Percentiles rank a stretch among this genome's conserved stretches.
phyloP scores from a whole-genome alignment of 2,329 filamentous ascomycete species.

The Penicillium sp. region DNA sequence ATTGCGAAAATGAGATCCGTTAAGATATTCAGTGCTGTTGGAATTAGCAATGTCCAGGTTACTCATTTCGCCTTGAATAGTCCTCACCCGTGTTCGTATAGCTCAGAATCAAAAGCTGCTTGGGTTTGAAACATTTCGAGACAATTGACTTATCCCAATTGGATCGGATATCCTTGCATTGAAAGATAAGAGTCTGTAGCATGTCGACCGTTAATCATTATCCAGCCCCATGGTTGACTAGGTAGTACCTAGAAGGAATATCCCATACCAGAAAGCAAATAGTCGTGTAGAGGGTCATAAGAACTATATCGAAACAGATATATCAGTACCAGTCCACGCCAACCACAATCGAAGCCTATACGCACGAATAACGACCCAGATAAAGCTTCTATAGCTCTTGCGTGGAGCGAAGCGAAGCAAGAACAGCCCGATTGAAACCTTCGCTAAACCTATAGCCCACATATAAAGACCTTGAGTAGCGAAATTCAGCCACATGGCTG shows the following conservation, averaged over 20 bases:
- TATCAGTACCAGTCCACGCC: neutral
- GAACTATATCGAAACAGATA: constrained; percentile 4
- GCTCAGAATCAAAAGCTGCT: constrained; percentile 42
- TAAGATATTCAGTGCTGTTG: constrained; percentile 36
- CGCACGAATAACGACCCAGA: constrained; percentile 38
- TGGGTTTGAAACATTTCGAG: constrained; percentile 43
- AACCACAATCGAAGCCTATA: constrained; percentile 26
- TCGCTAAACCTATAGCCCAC: constrained; percentile 42
- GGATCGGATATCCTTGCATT: constrained; percentile 47
- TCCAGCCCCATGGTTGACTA: too few species aligned
- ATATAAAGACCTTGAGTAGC: constrained; percentile 47
- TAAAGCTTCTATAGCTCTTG: constrained; percentile 36
- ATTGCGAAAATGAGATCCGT: constrained; percentile 44
- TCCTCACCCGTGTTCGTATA: constrained; percentile 40
- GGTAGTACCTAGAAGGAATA: too few species aligned
- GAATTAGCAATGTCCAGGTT: neutral
- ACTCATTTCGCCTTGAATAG: too few species aligned
- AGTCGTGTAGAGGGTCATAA: constrained; percentile 19
- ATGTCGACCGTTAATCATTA: neutral
- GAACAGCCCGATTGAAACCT: constrained; percentile 44
- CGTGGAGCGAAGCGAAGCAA: constrained; percentile 43
- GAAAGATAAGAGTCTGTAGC: constrained; percentile 46
- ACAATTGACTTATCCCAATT: constrained; percentile 45
- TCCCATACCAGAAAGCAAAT: constrained; percentile 19
- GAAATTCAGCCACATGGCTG: constrained; percentile 45